Percentiles rank a stretch among this genome's conserved stretches.
Conservation (phyloP, 495 filamentous ascomycete species). For the Podospora comata region DNA sequence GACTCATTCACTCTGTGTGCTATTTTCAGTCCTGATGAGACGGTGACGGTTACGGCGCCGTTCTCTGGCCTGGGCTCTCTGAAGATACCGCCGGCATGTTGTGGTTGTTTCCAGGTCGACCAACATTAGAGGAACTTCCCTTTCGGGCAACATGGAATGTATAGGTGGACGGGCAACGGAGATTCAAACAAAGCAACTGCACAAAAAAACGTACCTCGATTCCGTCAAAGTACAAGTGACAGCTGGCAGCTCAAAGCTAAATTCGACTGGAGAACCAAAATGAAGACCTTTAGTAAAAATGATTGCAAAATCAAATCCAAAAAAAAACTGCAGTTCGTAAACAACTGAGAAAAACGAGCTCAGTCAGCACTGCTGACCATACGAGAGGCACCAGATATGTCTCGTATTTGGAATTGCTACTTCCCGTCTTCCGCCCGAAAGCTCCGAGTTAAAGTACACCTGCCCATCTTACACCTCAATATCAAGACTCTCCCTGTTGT, state of each 20-base stretch:
- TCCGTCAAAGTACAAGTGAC: not conserved
- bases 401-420: not conserved
- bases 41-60: not conserved
- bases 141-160: not conserved
- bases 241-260: not conserved
- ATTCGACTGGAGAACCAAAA: not conserved
- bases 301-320: not conserved
- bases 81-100: not conserved
- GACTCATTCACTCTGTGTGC: not conserved
- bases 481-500: not conserved
- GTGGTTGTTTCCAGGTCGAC: not conserved
- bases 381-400: constrained; percentile 1
- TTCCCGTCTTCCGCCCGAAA: constrained; percentile 1
- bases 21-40: not conserved
- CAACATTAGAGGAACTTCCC: not conserved
- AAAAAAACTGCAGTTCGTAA: too few relatives aligned
- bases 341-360: not conserved
- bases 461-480: not conserved
- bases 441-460: not conserved
- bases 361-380: not conserved
- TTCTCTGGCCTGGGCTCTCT: not conserved
- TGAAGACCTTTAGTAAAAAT: not conserved
- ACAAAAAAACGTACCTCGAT: not conserved
- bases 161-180: not conserved
- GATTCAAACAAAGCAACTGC: not conserved